phyloP scores from a whole-genome alignment of 2,329 filamentous ascomycete genomes.

The Phyllosticta capitalensis region DNA sequence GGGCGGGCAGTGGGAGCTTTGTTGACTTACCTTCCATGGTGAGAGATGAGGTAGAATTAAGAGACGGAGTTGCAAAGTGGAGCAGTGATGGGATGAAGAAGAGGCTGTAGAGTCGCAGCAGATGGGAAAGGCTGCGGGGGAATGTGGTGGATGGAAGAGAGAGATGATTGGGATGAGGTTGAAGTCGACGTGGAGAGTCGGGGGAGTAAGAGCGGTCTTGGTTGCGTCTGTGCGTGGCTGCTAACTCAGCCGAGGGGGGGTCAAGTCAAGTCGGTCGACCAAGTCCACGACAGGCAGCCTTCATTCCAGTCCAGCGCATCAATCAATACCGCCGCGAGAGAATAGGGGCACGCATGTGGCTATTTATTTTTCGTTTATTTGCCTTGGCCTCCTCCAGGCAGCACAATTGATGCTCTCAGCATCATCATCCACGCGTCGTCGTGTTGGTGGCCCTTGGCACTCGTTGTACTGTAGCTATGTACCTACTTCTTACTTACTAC shows the following conservation, averaged over 20 bases:
- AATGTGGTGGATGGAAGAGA: conserved; percentile 2
- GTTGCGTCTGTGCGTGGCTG: conserved; percentile 27
- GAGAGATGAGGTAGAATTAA: conserved; percentile 21
- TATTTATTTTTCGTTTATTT: background rate
- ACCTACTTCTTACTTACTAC: background rate
- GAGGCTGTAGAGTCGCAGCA: conserved; percentile 19
- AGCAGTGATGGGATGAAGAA: conserved; percentile 25
- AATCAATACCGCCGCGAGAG: background rate
- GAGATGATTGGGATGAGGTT: conserved; percentile 9
- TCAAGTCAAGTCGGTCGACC: background rate
- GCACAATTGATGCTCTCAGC: conserved; percentile 3
- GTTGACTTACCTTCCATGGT: conserved; percentile 57
- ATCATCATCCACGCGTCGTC: conserved; percentile 6
- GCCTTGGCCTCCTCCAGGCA: background rate
- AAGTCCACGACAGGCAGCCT: background rate
- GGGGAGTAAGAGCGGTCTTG: conserved; percentile 32
- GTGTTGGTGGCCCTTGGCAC: background rate
- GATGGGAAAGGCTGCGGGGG: conserved; percentile 7
- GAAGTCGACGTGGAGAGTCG: conserved; percentile 8
- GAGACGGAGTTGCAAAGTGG: conserved; percentile 18
- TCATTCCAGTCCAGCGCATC: background rate
- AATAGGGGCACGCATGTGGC: background rate
- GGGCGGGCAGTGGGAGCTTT: conserved; percentile 5
- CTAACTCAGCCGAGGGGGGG: conserved; percentile 27
- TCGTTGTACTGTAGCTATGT: background rate